Evolutionary conservation across 129 eudicot genomes (phyloP), one percentile per base, ranked within the genome.

Genomic region (Artemisia argyi): DNA sequence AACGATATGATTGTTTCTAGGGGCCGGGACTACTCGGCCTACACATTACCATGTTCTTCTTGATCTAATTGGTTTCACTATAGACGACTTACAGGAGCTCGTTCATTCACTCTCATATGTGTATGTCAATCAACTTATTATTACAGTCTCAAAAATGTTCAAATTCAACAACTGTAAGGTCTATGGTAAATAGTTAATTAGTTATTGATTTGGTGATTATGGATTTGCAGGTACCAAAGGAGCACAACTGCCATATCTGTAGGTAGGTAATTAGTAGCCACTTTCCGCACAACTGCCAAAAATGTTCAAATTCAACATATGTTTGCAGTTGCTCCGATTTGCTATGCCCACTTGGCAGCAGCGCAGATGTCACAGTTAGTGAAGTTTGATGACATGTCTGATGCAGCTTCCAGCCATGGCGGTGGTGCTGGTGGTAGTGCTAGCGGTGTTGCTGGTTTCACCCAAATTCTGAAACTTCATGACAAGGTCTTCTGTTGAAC

Each of bases 261-360:
- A 5, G 95, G 95, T n/a, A 20, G 0, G 22, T 20, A 47, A 16
- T 13, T 28, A 16, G 15, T 19, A 59, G 24, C 5, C 58, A 24
- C 24, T 52, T 35, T 1, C 19, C n/a, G 3, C 15, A 30, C 30
- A 13, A n/a, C n/a, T n/a, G n/a, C n/a, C n/a, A n/a, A n/a, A n/a
- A n/a, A n/a, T n/a, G n/a, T n/a, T n/a, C n/a, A 13, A 12, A n/a
- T 47, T 15, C 51, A 10, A 19, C 20, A 39, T 3, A 15, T 44
- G 14, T 65, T 17, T 71, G 80, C 83, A 86, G 96, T 89, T 72
- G 96, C 97, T 74, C 91, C 91, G 0, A 76, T 91, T 1, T 91
- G 95, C 61, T 83, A 90, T 50, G 98, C 98, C 6, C 98, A 92
- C 52, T 61, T 92, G 80, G 98, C 98, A 2, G 98, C 96, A 0